phyloP scores from a whole-genome alignment of 352 stramenopile genomes.

The Ophiocytium majus region DNA sequence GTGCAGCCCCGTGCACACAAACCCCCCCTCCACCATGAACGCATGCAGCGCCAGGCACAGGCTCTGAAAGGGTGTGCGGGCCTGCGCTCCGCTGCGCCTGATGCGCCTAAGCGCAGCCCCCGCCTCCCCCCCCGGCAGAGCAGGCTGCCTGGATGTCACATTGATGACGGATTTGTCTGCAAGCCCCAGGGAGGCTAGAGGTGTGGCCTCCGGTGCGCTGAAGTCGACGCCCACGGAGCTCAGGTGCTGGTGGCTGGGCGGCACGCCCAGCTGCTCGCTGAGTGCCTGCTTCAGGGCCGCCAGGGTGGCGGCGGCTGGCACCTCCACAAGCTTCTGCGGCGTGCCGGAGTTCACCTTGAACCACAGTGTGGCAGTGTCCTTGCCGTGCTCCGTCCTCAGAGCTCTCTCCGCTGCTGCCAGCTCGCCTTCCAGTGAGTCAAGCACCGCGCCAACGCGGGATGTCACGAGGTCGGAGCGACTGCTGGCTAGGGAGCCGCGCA shows the following conservation, averaged over 20 bases:
- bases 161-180: not conserved
- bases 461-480: too few relatives aligned
- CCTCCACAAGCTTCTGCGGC: not conserved
- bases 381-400: not conserved
- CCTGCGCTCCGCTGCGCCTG: not conserved
- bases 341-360: not conserved
- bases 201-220: not conserved
- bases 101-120: not conserved
- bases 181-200: not conserved
- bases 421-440: not conserved
- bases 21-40: not conserved
- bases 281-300: not conserved
- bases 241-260: not conserved
- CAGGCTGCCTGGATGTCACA: not conserved
- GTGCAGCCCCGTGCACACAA: conserved; percentile 21
- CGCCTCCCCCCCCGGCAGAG: not conserved
- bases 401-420: not conserved
- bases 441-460: not conserved
- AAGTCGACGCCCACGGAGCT: not conserved
- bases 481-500: too few relatives aligned
- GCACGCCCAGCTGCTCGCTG: not conserved
- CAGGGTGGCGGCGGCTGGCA: not conserved
- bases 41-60: not conserved
- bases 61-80: not conserved
- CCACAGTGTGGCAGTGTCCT: not conserved